Base-by-base conservation (phyloP, 257 asterid genomes). In the Solanum okadae region DNA sequence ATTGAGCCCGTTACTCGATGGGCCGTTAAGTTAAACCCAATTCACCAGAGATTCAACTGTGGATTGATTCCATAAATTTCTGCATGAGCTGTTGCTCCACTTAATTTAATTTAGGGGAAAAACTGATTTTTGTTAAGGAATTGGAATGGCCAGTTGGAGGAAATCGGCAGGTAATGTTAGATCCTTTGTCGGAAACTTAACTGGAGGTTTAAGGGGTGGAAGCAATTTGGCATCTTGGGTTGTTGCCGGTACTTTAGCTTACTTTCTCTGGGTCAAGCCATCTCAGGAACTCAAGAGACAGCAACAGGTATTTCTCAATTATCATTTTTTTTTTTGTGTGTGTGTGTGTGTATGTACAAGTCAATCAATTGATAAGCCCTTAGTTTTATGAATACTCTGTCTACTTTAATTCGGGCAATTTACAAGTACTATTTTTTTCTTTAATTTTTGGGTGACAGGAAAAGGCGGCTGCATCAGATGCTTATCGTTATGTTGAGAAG, bases 191-290 rank as follows among this genome's bases (percentile, higher is more conserved):
- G 98, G 98, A 3, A 95, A 95, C 86, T 90, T 98, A 16, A 86
- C 94, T 92, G 99, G 98, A 77, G 99, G 99, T 27, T 87, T 97
- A 22, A 95, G 98, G 72, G 99, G 99, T 33, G 92, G 96, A 77
- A 90, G 94, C 89, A 97, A 96, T 87, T 87, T 95, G 81, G 98
- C 98, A 22, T 95, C 99, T 35, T 97, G 99, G 99, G 92, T 89
- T 1, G 98, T 94, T 78, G 98, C 99, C 92, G 99, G 99, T 94
- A 95, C 98, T 90, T 94, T 97, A 88, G 99, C 99, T 91, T 97
- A 97, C 90, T 90, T 87, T 91, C 96, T 96, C 5, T 97, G 98
- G 99, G 96, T 97, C 83, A 94, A 93, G 59, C 99, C 99, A 56
- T 93, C 98, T 46, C 99, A 94, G 89, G 93, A 96, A 90, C 98